Evolutionary conservation across 1,139 yeast species (phyloP), one percentile per base, ranked within the genome.

Genomic region (Hansenula lynferdii): DNA sequence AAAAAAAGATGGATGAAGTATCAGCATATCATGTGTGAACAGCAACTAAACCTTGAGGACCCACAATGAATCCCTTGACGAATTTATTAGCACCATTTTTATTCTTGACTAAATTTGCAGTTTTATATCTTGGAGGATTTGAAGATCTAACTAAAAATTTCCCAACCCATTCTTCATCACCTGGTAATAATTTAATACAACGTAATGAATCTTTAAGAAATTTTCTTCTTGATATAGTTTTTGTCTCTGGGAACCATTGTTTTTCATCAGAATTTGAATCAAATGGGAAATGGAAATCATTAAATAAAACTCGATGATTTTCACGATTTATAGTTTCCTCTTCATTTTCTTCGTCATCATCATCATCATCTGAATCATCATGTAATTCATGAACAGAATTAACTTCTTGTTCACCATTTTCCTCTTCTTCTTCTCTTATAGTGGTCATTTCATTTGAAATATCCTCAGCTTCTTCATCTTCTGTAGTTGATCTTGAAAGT

Each of bases 111-210:
- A 21, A 26, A 31, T 45, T 47, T 16, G 43, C 37, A 20, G 62
- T 58, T 20, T 48, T 43, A 35, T 42, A 55, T 1, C 35, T 28
- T 10, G 63, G 63, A 9, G 57, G 50, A 21, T 34, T 39, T 6
- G 72, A 57, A 1, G 78, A 74, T 39, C 69, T 67, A 24, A 74
- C 73, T 14, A 75, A 50, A 8, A 64, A 54, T 47, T 67, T 72
- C 20, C 75, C 73, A 21, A 72, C 62, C 83, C 84, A 78, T 9
- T 68, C 51, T 31, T 75, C 80, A 36, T 75, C 78, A 46, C 65
- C 64, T 3, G 70, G 62, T 36, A 78, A 61, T 7, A 81, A 75
- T 48, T 70, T 74, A 33, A 78, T 75, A 47, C 85, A 78, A 36
- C 82, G 65, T 27, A 77, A 56, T 27, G 82, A 74, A 54, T 76